Percentiles rank a stretch among this genome's conserved stretches.
Conservation (phyloP, 2,329 filamentous ascomycete species). For the Trichoderma sp. region DNA sequence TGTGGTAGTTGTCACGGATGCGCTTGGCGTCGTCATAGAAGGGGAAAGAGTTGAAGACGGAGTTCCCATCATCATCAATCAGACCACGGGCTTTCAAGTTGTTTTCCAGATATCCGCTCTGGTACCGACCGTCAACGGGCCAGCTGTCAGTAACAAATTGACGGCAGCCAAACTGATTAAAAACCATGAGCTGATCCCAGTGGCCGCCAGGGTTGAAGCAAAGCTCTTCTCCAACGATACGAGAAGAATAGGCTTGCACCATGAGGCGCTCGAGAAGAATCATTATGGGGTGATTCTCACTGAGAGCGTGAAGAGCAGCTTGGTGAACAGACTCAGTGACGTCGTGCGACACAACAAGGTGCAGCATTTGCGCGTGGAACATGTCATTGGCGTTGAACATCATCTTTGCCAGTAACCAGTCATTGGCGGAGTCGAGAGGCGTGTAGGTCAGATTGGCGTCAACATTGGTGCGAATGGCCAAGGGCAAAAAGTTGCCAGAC, state of each 20-base stretch:
- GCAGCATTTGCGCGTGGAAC: conserved; percentile 49
- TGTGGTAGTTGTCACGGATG: conserved; percentile 43
- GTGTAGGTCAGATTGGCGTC: conserved; percentile 48
- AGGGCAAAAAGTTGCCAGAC: conserved; percentile 50
- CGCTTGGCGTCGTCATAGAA: conserved; percentile 42
- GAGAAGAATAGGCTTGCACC: conserved; percentile 35
- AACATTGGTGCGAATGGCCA: conserved; percentile 53
- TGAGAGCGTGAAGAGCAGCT: conserved; percentile 52
- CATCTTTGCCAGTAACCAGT: conserved; percentile 57
- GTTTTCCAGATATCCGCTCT: conserved; percentile 45
- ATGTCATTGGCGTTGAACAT: conserved; percentile 54
- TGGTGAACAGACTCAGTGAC: conserved; percentile 49
- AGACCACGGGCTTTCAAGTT: conserved; percentile 48
- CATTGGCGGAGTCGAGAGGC: conserved; percentile 47
- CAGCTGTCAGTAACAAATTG: conserved; percentile 39
- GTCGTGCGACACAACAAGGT: conserved; percentile 50
- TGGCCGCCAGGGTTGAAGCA: conserved; percentile 38
- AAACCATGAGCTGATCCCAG: conserved; percentile 39
- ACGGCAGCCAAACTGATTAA: conserved; percentile 31
- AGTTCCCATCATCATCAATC: conserved; percentile 40
- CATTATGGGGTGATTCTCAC: conserved; percentile 50
- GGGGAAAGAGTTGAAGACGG: conserved; percentile 44
- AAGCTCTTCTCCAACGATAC: conserved; percentile 32
- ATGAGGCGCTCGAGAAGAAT: conserved; percentile 42
- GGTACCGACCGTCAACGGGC: conserved; percentile 39